Conservation (phyloP, 768 basidiomycete species). For the Paxillus rubicundulus region DNA sequence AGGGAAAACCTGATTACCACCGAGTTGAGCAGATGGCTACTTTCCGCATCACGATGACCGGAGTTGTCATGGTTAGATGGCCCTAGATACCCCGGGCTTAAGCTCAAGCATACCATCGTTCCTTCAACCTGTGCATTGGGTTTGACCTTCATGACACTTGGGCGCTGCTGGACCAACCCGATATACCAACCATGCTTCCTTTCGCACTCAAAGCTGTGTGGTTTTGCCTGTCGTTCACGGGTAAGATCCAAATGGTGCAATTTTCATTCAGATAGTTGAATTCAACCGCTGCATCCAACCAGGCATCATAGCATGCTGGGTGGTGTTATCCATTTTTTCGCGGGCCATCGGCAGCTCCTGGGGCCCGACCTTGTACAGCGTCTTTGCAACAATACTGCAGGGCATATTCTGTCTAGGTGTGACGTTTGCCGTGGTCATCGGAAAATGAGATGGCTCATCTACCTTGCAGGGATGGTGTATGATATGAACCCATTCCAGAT, state of each 20-base stretch:
- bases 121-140: no score
- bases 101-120: no score
- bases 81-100: no score
- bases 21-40: no score
- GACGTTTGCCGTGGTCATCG: constrained; percentile 5
- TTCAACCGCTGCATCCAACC: not conserved
- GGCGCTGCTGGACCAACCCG: not conserved
- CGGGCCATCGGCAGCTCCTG: constrained; percentile 44
- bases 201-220: constrained; percentile 55
- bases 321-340: constrained; percentile 45
- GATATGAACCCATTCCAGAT: constrained; percentile 59
- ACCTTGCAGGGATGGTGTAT: constrained; percentile 54
- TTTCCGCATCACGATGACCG: no score
- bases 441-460: not conserved
- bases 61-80: no score
- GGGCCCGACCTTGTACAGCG: constrained; percentile 47
- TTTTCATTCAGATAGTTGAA: not conserved
- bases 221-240: constrained; percentile 56
- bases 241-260: constrained; percentile 27
- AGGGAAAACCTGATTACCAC: no score
- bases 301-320: constrained; percentile 55
- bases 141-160: not conserved
- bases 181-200: constrained; percentile 44
- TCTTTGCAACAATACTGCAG: constrained; percentile 52
- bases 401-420: constrained; percentile 59